Base-by-base conservation (phyloP, 192 early-diverging fungal genomes). In the Umbelopsis sp. region DNA sequence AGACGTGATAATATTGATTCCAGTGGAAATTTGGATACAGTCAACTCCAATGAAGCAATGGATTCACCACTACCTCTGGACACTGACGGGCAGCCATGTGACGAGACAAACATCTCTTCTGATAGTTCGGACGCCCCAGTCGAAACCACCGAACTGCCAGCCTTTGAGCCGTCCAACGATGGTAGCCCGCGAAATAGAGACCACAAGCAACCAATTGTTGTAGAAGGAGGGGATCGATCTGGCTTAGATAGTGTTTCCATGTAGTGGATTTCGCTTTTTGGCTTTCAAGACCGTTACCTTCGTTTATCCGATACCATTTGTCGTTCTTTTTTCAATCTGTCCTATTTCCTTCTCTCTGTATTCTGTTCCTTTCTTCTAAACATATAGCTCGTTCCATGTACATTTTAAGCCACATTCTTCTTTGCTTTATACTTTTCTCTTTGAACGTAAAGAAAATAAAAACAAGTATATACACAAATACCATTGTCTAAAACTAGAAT, bases 201-300 rank as follows among this genome's bases (percentile, higher is more conserved):
- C 30, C 55, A 18, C 4, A 61, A 61, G 27, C 27, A 15, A 12
- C 33, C 33, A 15, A 30, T 61, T 15, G 27, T 61, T 35, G 55
- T 61, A 61, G 55, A 61, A 35, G 30, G 55, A n/a, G 55, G 33
- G 12, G 55, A 61, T 25, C 55, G 27, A 27, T 61, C 55, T 11
- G 27, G 18, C 55, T 35, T 61, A 18, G 55, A 61, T 30, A 13
- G 55, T n/a, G 55, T 61, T 12, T 61, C 55, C 25, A 15, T 61
- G 16, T 61, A 35, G 30, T 12, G 5, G 7, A 22, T 22, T 8
- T 61, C 30, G 11, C 33, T 1, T 61, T 35, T 35, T 25, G 16
- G 13, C 55, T 18, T 35, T 35, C 18, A 13, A 61, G 12, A 49
- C 1, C 49, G 1, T 53, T 35, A 30, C 18, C 27, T 58, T 33